A percentile compares a stretch with the other conserved stretches of the same genome.
Conservation (phyloP, 2,329 filamentous ascomycete species). For the Talaromyces sp. region DNA sequence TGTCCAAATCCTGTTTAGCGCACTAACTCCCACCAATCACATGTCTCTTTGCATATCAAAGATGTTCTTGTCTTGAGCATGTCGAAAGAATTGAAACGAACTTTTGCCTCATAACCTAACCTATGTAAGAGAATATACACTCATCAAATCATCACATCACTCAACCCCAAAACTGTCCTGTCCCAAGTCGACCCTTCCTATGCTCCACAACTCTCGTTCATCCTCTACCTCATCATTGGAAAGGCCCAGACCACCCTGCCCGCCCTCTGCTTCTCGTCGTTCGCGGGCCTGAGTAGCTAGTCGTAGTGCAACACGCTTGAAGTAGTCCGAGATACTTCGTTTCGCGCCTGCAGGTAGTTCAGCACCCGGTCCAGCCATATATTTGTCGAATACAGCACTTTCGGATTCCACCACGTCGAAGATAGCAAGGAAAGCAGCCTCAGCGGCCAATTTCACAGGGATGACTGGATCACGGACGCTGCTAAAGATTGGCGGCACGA, state of each 20-base stretch:
- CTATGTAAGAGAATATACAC: not conserved
- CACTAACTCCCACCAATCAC: not conserved
- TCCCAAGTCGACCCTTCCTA: slow-evolving; percentile 82
- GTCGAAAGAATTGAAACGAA: not conserved
- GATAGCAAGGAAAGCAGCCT: slow-evolving; percentile 87
- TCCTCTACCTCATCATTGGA: slow-evolving; percentile 91
- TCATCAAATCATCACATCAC: slow-evolving; percentile 23
- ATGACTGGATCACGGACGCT: slow-evolving; percentile 89
- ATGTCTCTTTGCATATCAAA: not conserved
- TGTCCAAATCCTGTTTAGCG: not conserved
- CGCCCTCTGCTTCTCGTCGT: slow-evolving; percentile 86
- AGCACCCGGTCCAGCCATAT: slow-evolving; percentile 67
- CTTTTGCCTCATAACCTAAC: slow-evolving; percentile 7
- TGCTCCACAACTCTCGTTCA: slow-evolving; percentile 92
- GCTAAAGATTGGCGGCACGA: slow-evolving; percentile 83
- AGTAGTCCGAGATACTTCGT: slow-evolving; percentile 93
- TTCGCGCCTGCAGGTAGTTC: slow-evolving; percentile 70
- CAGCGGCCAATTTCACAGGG: slow-evolving; percentile 90
- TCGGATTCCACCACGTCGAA: slow-evolving; percentile 91
- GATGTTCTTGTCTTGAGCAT: not conserved
- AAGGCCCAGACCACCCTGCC: slow-evolving; percentile 78
- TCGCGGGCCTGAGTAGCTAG: slow-evolving; percentile 85
- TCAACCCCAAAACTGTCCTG: slow-evolving; percentile 50
- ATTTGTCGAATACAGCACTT: slow-evolving; percentile 83
- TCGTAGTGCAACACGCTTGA: slow-evolving; percentile 84